A percentile compares a stretch with the other conserved stretches of the same genome.
phyloP scores from a whole-genome alignment of 306 rosid genomes.

The Arachis hypogaea region DNA sequence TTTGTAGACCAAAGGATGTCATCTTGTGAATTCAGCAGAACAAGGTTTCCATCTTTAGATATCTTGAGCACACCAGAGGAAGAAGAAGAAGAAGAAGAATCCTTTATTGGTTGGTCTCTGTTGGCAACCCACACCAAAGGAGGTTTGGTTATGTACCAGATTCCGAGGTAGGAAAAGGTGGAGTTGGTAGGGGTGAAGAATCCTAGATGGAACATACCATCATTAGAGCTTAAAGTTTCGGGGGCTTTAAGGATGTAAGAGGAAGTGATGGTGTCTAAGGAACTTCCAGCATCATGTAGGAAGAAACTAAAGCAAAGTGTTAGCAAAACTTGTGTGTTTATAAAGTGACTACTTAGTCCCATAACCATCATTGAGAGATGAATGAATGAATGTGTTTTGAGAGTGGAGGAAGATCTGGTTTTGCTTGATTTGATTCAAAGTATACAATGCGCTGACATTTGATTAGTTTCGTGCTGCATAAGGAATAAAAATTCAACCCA shows the following conservation, averaged over 20 bases:
- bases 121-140: slow-evolving; percentile 45
- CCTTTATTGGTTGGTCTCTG: slow-evolving; percentile 33
- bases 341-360: background rate
- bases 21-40: slow-evolving; percentile 32
- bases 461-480: too few species aligned
- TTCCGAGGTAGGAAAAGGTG: slow-evolving; percentile 33
- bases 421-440: too few species aligned
- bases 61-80: slow-evolving; percentile 30
- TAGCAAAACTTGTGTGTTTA: background rate
- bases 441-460: too few species aligned
- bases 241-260: background rate
- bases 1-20: slow-evolving; percentile 39
- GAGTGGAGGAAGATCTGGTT: too few species aligned
- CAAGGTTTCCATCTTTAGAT: slow-evolving; percentile 36
- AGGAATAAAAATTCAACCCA: too few species aligned
- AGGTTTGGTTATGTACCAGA: slow-evolving; percentile 29
- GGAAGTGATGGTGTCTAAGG: background rate
- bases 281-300: background rate
- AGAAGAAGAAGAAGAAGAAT: slow-evolving; percentile 15
- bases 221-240: slow-evolving; percentile 10
- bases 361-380: too few species aligned
- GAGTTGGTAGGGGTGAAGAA: slow-evolving; percentile 45
- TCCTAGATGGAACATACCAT: slow-evolving; percentile 36
- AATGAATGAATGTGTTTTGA: too few species aligned
- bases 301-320: background rate